Conservation (phyloP, 2,329 filamentous ascomycete species). For the Colletotrichum godetiae region DNA sequence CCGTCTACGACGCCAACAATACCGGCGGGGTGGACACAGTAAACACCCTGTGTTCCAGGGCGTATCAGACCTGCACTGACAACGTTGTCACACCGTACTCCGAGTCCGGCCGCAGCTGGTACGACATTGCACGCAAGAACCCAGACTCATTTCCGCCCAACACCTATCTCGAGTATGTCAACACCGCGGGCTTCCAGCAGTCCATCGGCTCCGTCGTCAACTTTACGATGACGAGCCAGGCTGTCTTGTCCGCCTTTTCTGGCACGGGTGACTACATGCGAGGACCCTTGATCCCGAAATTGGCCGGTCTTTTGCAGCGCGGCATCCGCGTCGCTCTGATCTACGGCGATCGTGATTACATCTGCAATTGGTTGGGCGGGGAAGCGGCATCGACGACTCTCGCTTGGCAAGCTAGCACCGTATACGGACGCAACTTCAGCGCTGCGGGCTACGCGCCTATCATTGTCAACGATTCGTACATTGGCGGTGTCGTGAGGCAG, state of each 20-base stretch:
- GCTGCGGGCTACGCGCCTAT: conserved; percentile 79
- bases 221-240: conserved; percentile 61
- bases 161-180: conserved; percentile 74
- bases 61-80: conserved; percentile 54
- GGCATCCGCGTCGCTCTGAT: conserved; percentile 78
- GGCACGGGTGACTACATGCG: conserved; percentile 72
- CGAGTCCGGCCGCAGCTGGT: conserved; percentile 64
- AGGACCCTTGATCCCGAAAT: conserved; percentile 67
- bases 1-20: conserved; percentile 32
- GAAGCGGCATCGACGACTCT: conserved; percentile 76
- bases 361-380: conserved; percentile 80
- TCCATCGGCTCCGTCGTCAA: conserved; percentile 70
- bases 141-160: conserved; percentile 72
- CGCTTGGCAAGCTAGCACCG: conserved; percentile 56
- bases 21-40: conserved; percentile 23
- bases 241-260: conserved; percentile 59
- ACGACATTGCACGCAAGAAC: conserved; percentile 69
- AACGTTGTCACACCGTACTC: conserved; percentile 70
- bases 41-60: conserved; percentile 26
- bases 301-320: conserved; percentile 69
- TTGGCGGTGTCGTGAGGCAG: conserved; percentile 79
- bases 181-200: conserved; percentile 63
- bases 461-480: conserved; percentile 73
- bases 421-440: conserved; percentile 67
- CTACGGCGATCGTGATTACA: conserved; percentile 74